Base-by-base conservation (phyloP, 176 grass and related monocot genomes). In the Stipa capillata region DNA sequence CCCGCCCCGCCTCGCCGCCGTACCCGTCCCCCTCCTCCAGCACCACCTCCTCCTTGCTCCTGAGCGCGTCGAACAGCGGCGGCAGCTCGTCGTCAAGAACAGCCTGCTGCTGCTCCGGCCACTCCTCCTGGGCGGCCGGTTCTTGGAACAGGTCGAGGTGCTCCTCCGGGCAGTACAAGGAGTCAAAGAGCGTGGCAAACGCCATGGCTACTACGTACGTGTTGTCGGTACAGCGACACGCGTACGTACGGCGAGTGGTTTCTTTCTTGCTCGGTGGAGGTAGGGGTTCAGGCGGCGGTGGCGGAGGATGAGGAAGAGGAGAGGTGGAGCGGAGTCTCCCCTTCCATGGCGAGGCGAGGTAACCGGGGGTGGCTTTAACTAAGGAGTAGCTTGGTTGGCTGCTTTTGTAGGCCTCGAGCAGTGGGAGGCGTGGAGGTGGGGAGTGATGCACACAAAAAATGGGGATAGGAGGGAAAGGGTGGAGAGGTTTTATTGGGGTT, bases 91-190 rank as follows among this genome's bases (percentile, higher is more conserved):
- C 79, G 27, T 79, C 79, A 2, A 85, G 77, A 35, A 62, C 78
- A 31, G n/a, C 55, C 10, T 43, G 69, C 52, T 59, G 50, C 28
- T 8, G 70, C 61, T 13, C 45, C 9, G n/a, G n/a, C n/a, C n/a
- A n/a, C n/a, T 65, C 56, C 28, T 74, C 48, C 8, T 60, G 41
- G 16, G n/a, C 49, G 16, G 27, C 70, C 48, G 63, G 57, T 17
- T 91, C 82, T 1, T 77, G 88, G 84, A 86, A 63, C 51, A 87
- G 72, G 44, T 95, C 87, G 43, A 87, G 84, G 77, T 82, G 87
- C 87, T 92, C 84, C 76, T 95, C 92, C 7, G 78, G 84, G 65
- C 92, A 95, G 73, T 73, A 92, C 16, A 95, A 84, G 18, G 83
- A 70, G 65, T 94, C 92, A 12, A 95, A 81, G n/a, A 91, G 67